Conservation (phyloP, 495 filamentous ascomycete genomes). For the Tuber calosporum region DNA sequence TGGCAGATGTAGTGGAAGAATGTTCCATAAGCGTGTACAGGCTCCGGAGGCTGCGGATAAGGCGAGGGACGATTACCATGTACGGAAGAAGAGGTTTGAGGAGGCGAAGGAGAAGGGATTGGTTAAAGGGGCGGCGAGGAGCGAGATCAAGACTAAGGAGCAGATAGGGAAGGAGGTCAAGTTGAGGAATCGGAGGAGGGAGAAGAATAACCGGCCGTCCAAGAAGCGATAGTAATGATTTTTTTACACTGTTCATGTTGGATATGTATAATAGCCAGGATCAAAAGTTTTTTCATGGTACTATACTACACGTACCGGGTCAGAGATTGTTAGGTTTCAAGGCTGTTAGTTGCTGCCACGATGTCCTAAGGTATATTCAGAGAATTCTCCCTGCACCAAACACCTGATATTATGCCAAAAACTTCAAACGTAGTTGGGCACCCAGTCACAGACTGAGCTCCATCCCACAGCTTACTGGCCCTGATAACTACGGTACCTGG, state of each 20-base stretch:
- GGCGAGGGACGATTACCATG: conserved; percentile 77
- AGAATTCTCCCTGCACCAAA: neutral
- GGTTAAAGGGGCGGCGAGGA: conserved; percentile 60
- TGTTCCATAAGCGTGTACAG: conserved; percentile 64
- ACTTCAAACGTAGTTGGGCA: no score
- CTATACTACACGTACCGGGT: neutral
- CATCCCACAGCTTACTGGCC: no score
- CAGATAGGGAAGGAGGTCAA: conserved; percentile 78
- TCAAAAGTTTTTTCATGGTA: neutral
- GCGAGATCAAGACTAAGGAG: conserved; percentile 70
- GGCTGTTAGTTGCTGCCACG: neutral
- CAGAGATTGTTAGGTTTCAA: neutral
- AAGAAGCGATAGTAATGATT: conserved; percentile 50
- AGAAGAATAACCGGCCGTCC: conserved; percentile 84
- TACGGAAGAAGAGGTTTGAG: conserved; percentile 78
- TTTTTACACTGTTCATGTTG: neutral
- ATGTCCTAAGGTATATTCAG: neutral
- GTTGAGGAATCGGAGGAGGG: conserved; percentile 63
- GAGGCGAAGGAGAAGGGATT: conserved; percentile 80
- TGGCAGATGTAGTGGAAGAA: conserved; percentile 49
- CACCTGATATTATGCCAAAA: no score
- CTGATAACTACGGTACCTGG: no score
- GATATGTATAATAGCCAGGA: neutral
- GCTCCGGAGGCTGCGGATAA: conserved; percentile 91
- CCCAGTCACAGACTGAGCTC: no score